A percentile compares a stretch with the other conserved stretches of the same genome.
These are phyloP conservation scores for Gracilaria vermiculophylla DNA, from an alignment of 23 red algal genomes.

Conservation along the genomic window DNA sequence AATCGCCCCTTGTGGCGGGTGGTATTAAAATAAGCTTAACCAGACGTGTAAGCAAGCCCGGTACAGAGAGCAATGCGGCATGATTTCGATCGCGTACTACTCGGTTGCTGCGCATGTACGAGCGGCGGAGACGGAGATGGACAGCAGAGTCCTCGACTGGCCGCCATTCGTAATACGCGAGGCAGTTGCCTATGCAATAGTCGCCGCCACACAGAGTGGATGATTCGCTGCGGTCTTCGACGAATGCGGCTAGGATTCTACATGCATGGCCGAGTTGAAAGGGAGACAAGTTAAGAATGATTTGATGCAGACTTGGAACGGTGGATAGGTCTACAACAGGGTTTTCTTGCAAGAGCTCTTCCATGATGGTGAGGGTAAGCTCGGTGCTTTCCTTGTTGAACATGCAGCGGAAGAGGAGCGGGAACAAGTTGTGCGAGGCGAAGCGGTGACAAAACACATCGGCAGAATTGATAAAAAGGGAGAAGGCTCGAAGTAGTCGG, in stretches of 20 bases:
- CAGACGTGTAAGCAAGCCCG: constrained; percentile 29
- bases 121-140: constrained; percentile 38
- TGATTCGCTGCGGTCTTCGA: constrained; percentile 24
- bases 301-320: constrained; percentile 11
- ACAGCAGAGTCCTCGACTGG: constrained; percentile 31
- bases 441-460: background rate
- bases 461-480: background rate
- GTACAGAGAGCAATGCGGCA: constrained; percentile 34
- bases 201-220: constrained; percentile 13
- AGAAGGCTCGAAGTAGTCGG: background rate
- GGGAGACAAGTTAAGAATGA: constrained; percentile 33
- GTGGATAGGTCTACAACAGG: constrained; percentile 53
- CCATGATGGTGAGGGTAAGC: constrained; percentile 39
- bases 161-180: constrained; percentile 24
- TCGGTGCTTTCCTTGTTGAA: constrained; percentile 35
- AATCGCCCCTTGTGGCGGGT: constrained; percentile 37
- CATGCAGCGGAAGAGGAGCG: constrained; percentile 49
- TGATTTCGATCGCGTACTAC: constrained; percentile 54
- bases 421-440: constrained; percentile 28
- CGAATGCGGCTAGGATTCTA: constrained; percentile 48
- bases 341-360: constrained; percentile 48
- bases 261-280: constrained; percentile 57
- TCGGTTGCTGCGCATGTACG: constrained; percentile 1
- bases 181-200: background rate
- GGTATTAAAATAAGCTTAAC: constrained; percentile 65